Evolutionary conservation across 164 flowering plant species (phyloP), one percentile per base, ranked within the genome.

Genomic region (Umbilicus rupestris): DNA sequence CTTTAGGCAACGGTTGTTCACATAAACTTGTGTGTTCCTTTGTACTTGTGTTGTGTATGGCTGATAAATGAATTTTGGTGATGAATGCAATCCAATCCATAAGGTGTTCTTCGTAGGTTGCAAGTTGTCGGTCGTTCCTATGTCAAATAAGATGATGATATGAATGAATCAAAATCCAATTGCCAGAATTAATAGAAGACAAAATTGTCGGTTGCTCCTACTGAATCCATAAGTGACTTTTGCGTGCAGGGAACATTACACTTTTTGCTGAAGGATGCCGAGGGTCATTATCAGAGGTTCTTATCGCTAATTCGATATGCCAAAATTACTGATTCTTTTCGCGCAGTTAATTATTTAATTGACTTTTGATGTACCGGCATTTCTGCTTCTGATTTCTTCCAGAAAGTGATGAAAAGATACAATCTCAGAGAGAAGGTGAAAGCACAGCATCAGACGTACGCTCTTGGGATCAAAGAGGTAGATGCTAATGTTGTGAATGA

Each of bases 201-300:
- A 55, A 22, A 22, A 3, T 55, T 46, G 3, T 46, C 22, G 58
- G 7, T 52, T 52, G n/a, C 15, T 52, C 22, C 33, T 55, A 26
- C 33, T 55, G 35, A 55, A 55, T 26, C 33, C 50, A 19, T 12
- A 50, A 58, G 46, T 68, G 71, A 35, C 41, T 41, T 19, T 17
- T 39, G 68, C 67, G 35, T 80, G 79, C 85, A 94, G 97, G 99
- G 20, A 82, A 77, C 12, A 59, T 91, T 29, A 89, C 87, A 24
- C 89, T 94, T 73, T 74, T 94, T 67, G 93, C 89, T 57, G 99
- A 94, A 81, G 99, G 99, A 64, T 94, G 99, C 68, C 86, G 99
- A 70, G 99, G 99, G 66, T 94, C 99, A 72, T 69, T 94, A 65
- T 88, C 99, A 66, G 93, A 94, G 97, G 98, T 94, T 44, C 70